These are phyloP conservation scores for Microsporum audouinii DNA, from an alignment of 2,329 filamentous ascomycete genomes.

Conservation along the genomic window DNA sequence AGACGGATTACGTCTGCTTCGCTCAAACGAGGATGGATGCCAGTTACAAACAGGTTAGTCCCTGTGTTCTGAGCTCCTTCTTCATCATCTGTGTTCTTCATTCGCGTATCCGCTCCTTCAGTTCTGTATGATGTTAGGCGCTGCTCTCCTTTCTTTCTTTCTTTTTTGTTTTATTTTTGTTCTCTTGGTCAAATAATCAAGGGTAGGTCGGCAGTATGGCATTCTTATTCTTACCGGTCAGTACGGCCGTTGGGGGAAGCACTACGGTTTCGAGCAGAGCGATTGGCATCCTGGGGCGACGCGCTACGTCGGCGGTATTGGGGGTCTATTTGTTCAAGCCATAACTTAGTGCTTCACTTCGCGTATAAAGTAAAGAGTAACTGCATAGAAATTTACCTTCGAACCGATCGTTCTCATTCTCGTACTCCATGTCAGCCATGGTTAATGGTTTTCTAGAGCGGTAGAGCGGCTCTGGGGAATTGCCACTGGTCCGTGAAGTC, in stretches of 20 bases:
- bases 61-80: conserved; percentile 80
- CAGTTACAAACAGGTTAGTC: conserved; percentile 97
- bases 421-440: conserved; percentile 46
- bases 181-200: not conserved
- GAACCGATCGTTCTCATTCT: conserved; percentile 54
- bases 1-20: conserved; percentile 87
- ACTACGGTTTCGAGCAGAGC: conserved; percentile 48
- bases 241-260: conserved; percentile 51
- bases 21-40: conserved; percentile 83
- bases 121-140: conserved; percentile 4
- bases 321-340: conserved; percentile 41
- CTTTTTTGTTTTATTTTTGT: not conserved
- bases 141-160: not conserved
- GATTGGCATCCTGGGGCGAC: conserved; percentile 49
- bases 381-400: conserved; percentile 43
- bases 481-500: not conserved
- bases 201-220: not conserved
- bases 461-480: not conserved
- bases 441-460: not conserved
- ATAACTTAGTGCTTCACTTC: not conserved
- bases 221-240: conserved; percentile 37
- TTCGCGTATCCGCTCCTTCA: conserved; percentile 24
- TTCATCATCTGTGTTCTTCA: conserved; percentile 45
- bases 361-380: not conserved
- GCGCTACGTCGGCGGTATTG: conserved; percentile 57